phyloP scores from a whole-genome alignment of 805 yeast species.

The Saccharomycopsis sp. region DNA sequence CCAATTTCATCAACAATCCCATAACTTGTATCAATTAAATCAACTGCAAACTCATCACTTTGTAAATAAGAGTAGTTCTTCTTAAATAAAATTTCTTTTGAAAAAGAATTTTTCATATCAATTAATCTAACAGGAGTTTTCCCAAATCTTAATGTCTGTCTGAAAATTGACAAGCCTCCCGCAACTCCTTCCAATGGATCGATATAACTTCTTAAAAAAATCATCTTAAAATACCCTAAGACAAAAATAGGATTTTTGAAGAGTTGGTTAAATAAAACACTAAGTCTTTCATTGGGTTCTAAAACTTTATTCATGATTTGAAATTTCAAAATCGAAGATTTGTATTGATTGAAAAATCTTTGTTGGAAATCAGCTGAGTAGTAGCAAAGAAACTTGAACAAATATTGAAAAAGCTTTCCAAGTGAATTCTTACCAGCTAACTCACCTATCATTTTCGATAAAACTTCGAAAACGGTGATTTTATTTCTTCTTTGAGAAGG shows the following conservation, averaged over 20 bases:
- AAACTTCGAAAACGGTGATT: constrained; percentile 4
- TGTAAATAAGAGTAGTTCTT: background rate
- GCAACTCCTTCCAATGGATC: constrained; percentile 12
- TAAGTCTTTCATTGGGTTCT: background rate
- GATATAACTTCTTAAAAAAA: constrained; percentile 5
- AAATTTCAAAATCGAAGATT: background rate
- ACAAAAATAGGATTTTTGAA: background rate
- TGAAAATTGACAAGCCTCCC: constrained; percentile 14
- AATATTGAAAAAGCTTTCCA: constrained; percentile 15
- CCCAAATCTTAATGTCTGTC: constrained; percentile 17
- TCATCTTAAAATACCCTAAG: constrained; percentile 2
- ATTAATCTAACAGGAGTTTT: constrained; percentile 17
- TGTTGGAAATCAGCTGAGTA: constrained; percentile 11
- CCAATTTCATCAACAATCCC: constrained; percentile 18
- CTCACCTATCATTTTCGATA: constrained; percentile 12
- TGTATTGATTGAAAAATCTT: background rate
- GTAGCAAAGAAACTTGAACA: constrained; percentile 7
- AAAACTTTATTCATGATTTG: background rate
- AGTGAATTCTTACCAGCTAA: constrained; percentile 17
- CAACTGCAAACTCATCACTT: constrained; percentile 8
- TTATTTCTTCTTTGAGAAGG: background rate
- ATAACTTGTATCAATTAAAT: constrained; percentile 13
- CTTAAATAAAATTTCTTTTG: background rate
- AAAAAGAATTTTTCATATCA: background rate
- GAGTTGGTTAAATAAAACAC: too few species aligned